phyloP scores from a whole-genome alignment of 495 filamentous ascomycete species.

The Neurospora sublineolata region DNA sequence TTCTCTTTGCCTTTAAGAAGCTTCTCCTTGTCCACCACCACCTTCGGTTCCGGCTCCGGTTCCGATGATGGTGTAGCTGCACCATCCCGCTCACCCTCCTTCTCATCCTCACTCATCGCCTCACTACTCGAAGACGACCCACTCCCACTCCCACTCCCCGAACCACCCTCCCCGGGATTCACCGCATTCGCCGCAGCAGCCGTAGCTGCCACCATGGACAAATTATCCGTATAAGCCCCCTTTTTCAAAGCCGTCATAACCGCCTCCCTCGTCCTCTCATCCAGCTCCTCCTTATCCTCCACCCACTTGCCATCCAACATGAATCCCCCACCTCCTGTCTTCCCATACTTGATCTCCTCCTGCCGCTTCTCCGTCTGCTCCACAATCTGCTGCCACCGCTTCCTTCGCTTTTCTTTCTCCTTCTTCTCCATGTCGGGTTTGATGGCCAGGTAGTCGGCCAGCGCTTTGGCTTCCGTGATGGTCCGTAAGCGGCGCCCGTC shows the following conservation, averaged over 20 bases:
- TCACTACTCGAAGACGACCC: conserved; percentile 25
- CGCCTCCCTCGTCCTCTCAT: conserved; percentile 72
- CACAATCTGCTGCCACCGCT: conserved; percentile 75
- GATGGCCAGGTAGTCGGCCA: conserved; percentile 88
- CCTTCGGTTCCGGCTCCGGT: conserved; percentile 9
- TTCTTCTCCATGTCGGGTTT: conserved; percentile 94
- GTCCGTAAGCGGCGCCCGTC: conserved; percentile 85
- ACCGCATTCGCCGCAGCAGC: not conserved
- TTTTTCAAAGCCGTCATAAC: conserved; percentile 66
- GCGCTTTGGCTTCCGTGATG: conserved; percentile 83
- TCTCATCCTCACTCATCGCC: conserved; percentile 21
- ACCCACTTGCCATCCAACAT: conserved; percentile 79
- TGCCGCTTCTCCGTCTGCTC: conserved; percentile 69
- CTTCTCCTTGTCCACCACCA: not conserved
- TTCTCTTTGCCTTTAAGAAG: conserved; percentile 14
- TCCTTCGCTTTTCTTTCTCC: conserved; percentile 72
- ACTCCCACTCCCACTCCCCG: conserved; percentile 24
- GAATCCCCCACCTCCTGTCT: conserved; percentile 38
- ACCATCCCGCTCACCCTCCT: conserved; percentile 22
- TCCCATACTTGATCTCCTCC: conserved; percentile 60
- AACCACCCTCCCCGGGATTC: conserved; percentile 12
- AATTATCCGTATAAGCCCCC: conserved; percentile 44
- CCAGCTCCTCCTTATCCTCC: conserved; percentile 78
- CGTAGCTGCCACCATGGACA: conserved; percentile 15
- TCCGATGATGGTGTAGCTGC: conserved; percentile 25